Percentiles rank a stretch among this genome's conserved stretches.
Evolutionary conservation across 2,329 filamentous ascomycete genomes (phyloP).

Genomic region (Diaporthe nobilis): DNA sequence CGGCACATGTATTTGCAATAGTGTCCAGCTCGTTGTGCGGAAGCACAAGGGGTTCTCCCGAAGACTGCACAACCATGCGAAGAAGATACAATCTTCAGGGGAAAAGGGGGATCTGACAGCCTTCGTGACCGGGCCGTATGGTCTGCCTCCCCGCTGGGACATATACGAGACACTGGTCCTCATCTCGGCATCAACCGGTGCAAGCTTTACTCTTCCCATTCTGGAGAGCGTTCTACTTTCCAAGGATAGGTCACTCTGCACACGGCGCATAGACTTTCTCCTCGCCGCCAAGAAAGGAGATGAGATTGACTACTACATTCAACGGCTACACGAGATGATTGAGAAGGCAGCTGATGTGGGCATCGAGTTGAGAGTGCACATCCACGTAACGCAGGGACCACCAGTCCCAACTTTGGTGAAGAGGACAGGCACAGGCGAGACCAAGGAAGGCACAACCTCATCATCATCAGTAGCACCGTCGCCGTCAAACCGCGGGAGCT

Average conservation of each 20-base stretch:
- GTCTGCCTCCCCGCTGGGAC: slow-evolving; percentile 68
- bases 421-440: slow-evolving; percentile 42
- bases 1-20: slow-evolving; percentile 69
- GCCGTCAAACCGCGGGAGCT: slow-evolving; percentile 33
- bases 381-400: slow-evolving; percentile 64
- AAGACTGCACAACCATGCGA: slow-evolving; percentile 63
- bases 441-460: slow-evolving; percentile 49
- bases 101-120: slow-evolving; percentile 55
- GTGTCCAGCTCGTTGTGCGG: slow-evolving; percentile 70
- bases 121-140: slow-evolving; percentile 71
- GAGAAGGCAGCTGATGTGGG: slow-evolving; percentile 58
- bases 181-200: slow-evolving; percentile 74
- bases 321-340: slow-evolving; percentile 62
- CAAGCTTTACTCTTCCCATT: slow-evolving; percentile 72
- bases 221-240: slow-evolving; percentile 67
- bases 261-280: slow-evolving; percentile 67
- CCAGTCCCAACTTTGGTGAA: slow-evolving; percentile 44
- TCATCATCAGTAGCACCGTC: neutral
- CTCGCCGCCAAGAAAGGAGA: slow-evolving; percentile 65
- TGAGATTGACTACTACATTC: slow-evolving; percentile 69
- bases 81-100: slow-evolving; percentile 50
- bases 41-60: slow-evolving; percentile 71
- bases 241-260: slow-evolving; percentile 58
- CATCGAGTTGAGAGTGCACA: slow-evolving; percentile 65
- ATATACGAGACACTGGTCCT: slow-evolving; percentile 72